phyloP scores from a whole-genome alignment of 2,329 filamentous ascomycete species.

The Venturia oleaginea region DNA sequence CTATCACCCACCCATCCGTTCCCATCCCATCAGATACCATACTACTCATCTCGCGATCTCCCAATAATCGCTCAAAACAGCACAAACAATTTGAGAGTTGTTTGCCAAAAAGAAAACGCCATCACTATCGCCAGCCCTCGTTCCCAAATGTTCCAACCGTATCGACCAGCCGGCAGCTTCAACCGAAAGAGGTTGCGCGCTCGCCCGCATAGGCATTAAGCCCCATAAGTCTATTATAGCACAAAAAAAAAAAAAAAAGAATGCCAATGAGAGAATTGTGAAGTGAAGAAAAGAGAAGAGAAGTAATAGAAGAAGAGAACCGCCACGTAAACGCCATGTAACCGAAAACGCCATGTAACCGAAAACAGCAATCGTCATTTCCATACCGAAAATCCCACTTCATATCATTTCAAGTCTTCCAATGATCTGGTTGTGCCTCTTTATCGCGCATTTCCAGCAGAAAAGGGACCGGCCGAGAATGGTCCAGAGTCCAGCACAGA shows the following conservation, averaged over 20 bases:
- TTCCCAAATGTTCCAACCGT: neutral
- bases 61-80: neutral
- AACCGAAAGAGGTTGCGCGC: neutral
- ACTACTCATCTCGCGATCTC: neutral
- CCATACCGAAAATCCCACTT: neutral
- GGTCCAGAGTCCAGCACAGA: conserved; percentile 19
- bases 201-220: neutral
- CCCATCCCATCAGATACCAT: neutral
- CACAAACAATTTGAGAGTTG: neutral
- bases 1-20: too few relatives aligned
- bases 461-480: neutral
- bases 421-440: neutral
- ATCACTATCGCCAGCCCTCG: neutral
- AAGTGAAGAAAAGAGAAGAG: neutral
- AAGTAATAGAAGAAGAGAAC: neutral
- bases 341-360: neutral
- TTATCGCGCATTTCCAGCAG: neutral
- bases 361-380: neutral
- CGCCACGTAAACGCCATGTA: neutral
- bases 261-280: neutral
- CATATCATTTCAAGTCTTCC: neutral
- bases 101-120: neutral
- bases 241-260: neutral
- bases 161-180: neutral
- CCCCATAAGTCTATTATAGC: neutral